phyloP scores from a whole-genome alignment of 177 flowering plant genomes.

The Telopea speciosissima region DNA sequence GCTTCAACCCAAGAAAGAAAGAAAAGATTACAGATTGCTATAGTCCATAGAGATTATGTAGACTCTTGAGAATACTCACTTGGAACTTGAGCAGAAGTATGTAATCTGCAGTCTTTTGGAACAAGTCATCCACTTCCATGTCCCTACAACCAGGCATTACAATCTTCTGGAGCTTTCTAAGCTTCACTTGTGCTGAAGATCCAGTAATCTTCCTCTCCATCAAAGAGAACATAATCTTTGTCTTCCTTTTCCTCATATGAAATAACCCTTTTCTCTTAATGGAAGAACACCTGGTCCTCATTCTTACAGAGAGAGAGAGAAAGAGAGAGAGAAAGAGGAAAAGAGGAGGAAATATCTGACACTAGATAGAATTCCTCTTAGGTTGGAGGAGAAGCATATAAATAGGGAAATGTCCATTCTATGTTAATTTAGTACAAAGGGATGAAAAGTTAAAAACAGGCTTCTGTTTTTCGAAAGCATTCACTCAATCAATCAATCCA shows the following conservation, averaged over 20 bases:
- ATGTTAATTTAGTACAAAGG: no score
- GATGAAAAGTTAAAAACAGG: not conserved
- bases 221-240: not conserved
- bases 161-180: conserved; percentile 19
- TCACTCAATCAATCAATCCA: not conserved
- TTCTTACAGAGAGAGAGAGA: not conserved
- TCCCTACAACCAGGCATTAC: conserved; percentile 6
- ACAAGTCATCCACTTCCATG: conserved; percentile 13
- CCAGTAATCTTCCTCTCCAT: not conserved
- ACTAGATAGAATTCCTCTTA: not conserved
- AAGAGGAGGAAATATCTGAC: not conserved
- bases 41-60: conserved; percentile 13
- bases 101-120: conserved; percentile 13
- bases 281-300: not conserved
- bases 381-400: not conserved
- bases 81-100: conserved; percentile 13
- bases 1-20: no score
- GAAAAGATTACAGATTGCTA: not conserved
- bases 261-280: not conserved
- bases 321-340: not conserved
- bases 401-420: not conserved
- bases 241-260: conserved; percentile 1
- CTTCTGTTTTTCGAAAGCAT: not conserved
- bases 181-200: conserved; percentile 7
- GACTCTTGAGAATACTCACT: conserved; percentile 14